Evolutionary conservation across 2,329 filamentous ascomycete species (phyloP).

Genomic region (Neopestalotiopsis sp.): DNA sequence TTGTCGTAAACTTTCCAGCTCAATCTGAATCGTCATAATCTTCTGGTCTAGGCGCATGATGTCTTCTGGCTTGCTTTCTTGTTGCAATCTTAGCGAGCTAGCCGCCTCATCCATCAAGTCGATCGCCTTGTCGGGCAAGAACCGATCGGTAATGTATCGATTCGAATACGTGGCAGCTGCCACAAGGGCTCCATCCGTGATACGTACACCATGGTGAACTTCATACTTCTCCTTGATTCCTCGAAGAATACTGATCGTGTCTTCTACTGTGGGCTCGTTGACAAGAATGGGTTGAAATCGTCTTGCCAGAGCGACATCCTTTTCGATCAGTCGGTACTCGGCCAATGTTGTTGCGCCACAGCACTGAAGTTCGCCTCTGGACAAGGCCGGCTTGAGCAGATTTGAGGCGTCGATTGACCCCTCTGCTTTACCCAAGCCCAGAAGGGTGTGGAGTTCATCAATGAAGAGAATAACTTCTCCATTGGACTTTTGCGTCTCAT

Average conservation of each 20-base stretch:
- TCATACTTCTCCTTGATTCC: conserved; percentile 99
- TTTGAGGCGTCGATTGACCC: conserved; percentile 97
- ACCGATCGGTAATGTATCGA: conserved; percentile 94
- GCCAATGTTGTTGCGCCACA: conserved; percentile 92
- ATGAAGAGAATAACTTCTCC: conserved; percentile 94
- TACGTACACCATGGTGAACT: conserved; percentile 94
- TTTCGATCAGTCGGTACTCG: conserved; percentile 93
- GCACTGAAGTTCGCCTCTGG: conserved; percentile 90
- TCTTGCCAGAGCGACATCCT: conserved; percentile 90
- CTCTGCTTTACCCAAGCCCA: conserved; percentile 93
- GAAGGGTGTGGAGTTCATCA: conserved; percentile 89
- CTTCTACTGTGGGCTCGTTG: conserved; percentile 87
- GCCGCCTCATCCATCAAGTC: conserved; percentile 96
- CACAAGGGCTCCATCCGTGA: conserved; percentile 90
- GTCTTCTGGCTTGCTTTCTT: conserved; percentile 95
- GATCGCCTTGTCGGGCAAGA: conserved; percentile 95
- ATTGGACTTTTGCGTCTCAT: conserved; percentile 87
- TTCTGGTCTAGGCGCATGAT: conserved; percentile 63
- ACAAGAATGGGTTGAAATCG: conserved; percentile 95
- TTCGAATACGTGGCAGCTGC: conserved; percentile 92
- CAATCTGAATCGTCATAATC: conserved; percentile 21
- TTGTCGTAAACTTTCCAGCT: conserved; percentile 78
- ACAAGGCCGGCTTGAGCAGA: conserved; percentile 90
- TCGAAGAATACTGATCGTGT: conserved; percentile 92
- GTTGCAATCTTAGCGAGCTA: conserved; percentile 86